phyloP scores from a whole-genome alignment of 139 green algal genomes.

The Zygnema circumcarinatum region DNA sequence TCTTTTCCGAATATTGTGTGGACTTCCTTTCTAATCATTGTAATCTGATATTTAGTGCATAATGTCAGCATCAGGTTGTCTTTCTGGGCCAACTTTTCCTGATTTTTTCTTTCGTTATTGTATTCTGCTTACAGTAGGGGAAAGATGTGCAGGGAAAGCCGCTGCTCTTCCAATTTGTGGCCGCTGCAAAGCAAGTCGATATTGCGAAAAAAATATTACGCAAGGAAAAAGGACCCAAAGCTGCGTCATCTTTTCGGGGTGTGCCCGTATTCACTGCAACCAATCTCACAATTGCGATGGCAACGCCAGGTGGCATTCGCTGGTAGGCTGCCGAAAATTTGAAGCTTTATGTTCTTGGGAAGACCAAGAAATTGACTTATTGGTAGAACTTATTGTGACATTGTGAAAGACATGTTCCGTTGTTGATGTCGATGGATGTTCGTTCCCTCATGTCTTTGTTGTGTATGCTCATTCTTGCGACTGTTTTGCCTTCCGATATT shows the following conservation, averaged over 20 bases:
- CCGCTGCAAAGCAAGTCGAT: constrained; percentile 29
- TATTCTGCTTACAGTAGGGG: no score
- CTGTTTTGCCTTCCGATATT: no score
- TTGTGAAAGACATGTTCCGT: background rate
- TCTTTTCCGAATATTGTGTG: background rate
- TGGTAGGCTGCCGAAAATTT: background rate
- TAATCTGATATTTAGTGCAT: no score
- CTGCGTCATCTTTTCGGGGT: constrained; percentile 12
- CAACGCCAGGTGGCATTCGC: background rate
- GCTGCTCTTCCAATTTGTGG: constrained; percentile 31
- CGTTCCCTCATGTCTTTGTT: background rate
- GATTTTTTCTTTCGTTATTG: no score
- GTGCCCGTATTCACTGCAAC: constrained; percentile 34
- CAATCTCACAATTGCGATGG: constrained; percentile 39
- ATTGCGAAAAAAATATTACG: constrained; percentile 1
- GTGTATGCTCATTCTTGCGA: no score
- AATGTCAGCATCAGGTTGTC: no score
- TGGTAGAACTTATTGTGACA: no score
- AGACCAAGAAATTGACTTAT: background rate
- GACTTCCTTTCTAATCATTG: background rate
- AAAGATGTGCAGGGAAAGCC: background rate
- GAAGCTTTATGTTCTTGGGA: background rate
- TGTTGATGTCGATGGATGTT: background rate
- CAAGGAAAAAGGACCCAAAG: constrained; percentile 12
- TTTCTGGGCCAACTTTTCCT: no score